Evolutionary conservation across 1,284 basidiomycete genomes (phyloP), one percentile per base, ranked within the genome.

Genomic region (Tremellales sp.): DNA sequence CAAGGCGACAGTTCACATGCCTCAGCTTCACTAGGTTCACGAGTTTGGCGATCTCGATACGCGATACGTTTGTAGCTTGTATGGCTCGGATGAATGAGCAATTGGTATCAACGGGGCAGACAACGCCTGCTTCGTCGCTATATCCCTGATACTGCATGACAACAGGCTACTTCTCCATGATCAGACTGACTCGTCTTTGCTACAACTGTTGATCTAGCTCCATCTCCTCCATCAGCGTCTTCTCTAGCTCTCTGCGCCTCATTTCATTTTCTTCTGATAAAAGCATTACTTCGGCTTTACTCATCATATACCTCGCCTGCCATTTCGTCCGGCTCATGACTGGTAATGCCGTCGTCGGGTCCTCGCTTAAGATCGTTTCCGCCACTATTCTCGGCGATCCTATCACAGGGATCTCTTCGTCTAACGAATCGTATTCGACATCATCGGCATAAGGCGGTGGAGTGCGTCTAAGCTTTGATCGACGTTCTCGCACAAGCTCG

Each of bases 211-310:
- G 5, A 40, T 39, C 46, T 24, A 31, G 15, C 17, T 44, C 43
- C 19, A 45, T 45, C 50, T 59, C 61, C 46, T 43, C 43, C 12
- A 35, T 46, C 40, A 54, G 29, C 48, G 54, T 52, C 26, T 56
- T 56, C 31, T 37, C 42, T 23, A 69, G 43, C 46, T 69, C 62
- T 37, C 49, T 49, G 21, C 62, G 45, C 46, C 70, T 56, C 67
- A 70, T 68, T 40, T 49, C 49, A 56, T 69, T 70, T 56, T 72
- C 70, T 48, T 72, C 70, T 23, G 67, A 65, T 11, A 68, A 62
- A 48, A 72, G 57, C 70, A 72, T 70, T 52, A 72, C 56, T 48
- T 70, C 69, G 21, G 67, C 70, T 52, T 72, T 72, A 36, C 64
- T 63, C 61, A 69, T 65, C 17, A 72, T 57, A 48, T 68, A 72